Conservation (phyloP, 352 stramenopile species). For the Phytophthora meadii region DNA sequence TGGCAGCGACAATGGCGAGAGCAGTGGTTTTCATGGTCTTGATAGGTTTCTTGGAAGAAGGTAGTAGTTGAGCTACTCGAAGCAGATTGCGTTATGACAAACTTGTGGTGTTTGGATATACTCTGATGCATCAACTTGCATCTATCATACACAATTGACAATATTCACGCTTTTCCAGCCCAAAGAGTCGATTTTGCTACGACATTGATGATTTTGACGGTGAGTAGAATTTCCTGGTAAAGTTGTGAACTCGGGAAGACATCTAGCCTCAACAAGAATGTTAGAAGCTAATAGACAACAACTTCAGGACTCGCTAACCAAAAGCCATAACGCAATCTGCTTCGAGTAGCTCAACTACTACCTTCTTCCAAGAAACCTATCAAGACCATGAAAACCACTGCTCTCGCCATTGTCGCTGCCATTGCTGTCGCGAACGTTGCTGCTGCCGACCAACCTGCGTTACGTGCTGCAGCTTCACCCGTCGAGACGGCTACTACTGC, state of each 20-base stretch:
- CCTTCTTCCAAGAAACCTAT: background rate
- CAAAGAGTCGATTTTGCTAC: too few relatives aligned
- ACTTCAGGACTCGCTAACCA: background rate
- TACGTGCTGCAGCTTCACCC: background rate
- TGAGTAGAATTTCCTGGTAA: background rate
- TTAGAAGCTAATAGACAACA: background rate
- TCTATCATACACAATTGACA: too few relatives aligned
- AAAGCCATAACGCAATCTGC: background rate
- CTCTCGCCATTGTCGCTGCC: background rate
- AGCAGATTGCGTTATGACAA: conserved; percentile 16
- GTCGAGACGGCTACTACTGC: background rate
- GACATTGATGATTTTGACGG: too few relatives aligned
- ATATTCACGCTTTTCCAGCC: too few relatives aligned
- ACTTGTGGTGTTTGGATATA: too few relatives aligned
- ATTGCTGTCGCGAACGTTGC: background rate
- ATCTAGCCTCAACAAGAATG: background rate
- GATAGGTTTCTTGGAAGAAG: background rate
- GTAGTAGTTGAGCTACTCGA: background rate
- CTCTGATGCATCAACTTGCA: too few relatives aligned
- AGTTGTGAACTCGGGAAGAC: too few relatives aligned
- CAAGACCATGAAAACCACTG: background rate
- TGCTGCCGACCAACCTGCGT: background rate
- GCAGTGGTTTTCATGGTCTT: conserved; percentile 26
- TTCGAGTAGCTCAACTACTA: background rate
- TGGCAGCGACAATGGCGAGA: conserved; percentile 12